phyloP scores from a whole-genome alignment of 768 basidiomycete genomes.

The Dacryopinax spathularia region DNA sequence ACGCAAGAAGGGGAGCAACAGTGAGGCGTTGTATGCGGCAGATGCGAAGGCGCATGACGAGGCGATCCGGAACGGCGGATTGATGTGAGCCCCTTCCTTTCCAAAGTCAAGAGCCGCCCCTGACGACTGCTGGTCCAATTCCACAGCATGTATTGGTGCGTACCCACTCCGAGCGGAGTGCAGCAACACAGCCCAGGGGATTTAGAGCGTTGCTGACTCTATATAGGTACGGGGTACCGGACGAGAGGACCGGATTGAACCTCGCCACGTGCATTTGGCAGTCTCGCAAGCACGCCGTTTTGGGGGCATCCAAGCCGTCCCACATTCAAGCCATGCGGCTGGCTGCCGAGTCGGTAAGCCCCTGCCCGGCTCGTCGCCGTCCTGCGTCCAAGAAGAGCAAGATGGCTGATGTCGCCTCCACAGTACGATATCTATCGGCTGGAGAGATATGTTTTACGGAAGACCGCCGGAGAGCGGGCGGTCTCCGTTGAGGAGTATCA shows the following conservation, averaged over 20 bases:
- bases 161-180: background rate
- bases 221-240: conserved; percentile 89
- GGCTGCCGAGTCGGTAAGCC: conserved; percentile 40
- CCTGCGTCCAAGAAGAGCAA: background rate
- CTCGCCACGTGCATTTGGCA: conserved; percentile 95
- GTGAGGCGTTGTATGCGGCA: conserved; percentile 65
- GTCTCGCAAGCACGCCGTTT: conserved; percentile 67
- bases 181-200: background rate
- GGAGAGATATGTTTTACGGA: conserved; percentile 60
- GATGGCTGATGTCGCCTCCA: background rate
- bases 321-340: conserved; percentile 75
- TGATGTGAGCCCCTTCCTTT: conserved; percentile 26
- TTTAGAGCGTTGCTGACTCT: conserved; percentile 43
- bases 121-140: background rate
- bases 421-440: conserved; percentile 62
- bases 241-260: conserved; percentile 62
- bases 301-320: conserved; percentile 63
- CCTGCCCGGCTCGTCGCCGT: background rate
- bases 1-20: conserved; percentile 56
- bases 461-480: conserved; percentile 41
- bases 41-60: conserved; percentile 85
- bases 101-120: background rate
- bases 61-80: conserved; percentile 74
- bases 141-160: background rate
- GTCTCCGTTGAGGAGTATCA: conserved; percentile 47